These are phyloP conservation scores for Stereum hirsutum DNA, from an alignment of 1,284 basidiomycete genomes.

Conservation along the genomic window DNA sequence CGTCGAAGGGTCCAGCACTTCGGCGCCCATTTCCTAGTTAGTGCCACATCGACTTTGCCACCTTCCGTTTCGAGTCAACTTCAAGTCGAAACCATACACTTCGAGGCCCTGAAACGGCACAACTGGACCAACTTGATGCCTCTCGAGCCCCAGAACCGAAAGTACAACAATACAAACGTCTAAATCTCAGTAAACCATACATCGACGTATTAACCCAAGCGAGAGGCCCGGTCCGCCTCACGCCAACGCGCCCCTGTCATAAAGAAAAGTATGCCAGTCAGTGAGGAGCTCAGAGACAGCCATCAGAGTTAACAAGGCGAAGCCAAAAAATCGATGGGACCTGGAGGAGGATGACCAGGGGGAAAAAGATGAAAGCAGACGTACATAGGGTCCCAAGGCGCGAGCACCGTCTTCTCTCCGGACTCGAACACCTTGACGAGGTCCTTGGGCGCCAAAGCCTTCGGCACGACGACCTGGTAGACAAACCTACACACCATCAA, in stretches of 20 bases:
- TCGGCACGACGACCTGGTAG: slow-evolving; percentile 85
- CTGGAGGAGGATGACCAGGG: neutral
- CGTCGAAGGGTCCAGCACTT: too few species aligned
- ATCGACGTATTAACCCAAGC: neutral
- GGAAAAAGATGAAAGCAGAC: slow-evolving; percentile 32
- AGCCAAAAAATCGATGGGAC: neutral
- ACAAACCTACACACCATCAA: slow-evolving; percentile 61
- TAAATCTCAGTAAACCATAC: neutral
- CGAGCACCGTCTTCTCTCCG: slow-evolving; percentile 54
- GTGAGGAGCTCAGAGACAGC: neutral
- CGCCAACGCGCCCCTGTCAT: slow-evolving; percentile 1
- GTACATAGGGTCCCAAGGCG: slow-evolving; percentile 93
- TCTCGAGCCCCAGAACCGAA: too few species aligned
- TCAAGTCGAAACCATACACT: too few species aligned
- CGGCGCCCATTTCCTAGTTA: too few species aligned
- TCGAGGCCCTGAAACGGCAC: too few species aligned
- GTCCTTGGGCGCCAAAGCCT: slow-evolving; percentile 68
- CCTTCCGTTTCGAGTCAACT: too few species aligned
- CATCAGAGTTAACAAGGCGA: neutral
- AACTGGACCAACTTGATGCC: too few species aligned
- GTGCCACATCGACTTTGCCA: too few species aligned
- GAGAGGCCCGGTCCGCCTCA: neutral
- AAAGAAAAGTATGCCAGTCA: slow-evolving; percentile 9
- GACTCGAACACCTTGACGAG: slow-evolving; percentile 75
- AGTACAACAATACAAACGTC: too few species aligned